Evolutionary conservation across 306 rosid genomes (phyloP), one percentile per base, ranked within the genome.

Genomic region (Sechiopsis laciniata): DNA sequence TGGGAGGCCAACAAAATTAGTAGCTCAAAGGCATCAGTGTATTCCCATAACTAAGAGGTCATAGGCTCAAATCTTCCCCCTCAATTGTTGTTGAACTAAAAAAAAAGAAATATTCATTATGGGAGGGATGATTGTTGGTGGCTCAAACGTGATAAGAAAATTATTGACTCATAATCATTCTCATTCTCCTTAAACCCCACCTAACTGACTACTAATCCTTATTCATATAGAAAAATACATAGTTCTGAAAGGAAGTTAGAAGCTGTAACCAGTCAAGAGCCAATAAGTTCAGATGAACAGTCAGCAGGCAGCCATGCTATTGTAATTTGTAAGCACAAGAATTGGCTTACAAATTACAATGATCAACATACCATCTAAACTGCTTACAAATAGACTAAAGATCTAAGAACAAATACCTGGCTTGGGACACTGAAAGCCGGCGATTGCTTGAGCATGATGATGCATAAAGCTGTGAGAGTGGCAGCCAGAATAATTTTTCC

Each of bases 381-480:
- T 37, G 51, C 45, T 37, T 8, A 63, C 70, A 42, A 65, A 65
- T 10, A 65, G 71, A 35, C 7, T n/a, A 19, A 13, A 24, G 1
- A 60, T 32, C 24, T 29, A 68, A 46, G 57, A 37, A 2, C 17
- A 55, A 32, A 61, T 81, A 94, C 99, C 87, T 80, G 83, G 75
- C 82, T 86, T 16, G 88, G 87, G 55, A 85, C 71, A 72, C 70
- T 84, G 78, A 84, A 83, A 72, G 77, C 78, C 20, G 88, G 84
- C 17, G 99, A 87, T 65, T 75, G 86, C 83, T 82, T 87, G 86
- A 87, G 81, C 83, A 87, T 12, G 57, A 94, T 70, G 75, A 91
- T 83, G 78, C 89, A 87, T 73, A 94, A 60, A 80, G 88, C 77
- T 2, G 88, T 82, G 3, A 94, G 79, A 24, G 78, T 81, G 64